These are phyloP conservation scores for Cucumis hystrix DNA, from an alignment of 306 rosid genomes.

Conservation along the genomic window DNA sequence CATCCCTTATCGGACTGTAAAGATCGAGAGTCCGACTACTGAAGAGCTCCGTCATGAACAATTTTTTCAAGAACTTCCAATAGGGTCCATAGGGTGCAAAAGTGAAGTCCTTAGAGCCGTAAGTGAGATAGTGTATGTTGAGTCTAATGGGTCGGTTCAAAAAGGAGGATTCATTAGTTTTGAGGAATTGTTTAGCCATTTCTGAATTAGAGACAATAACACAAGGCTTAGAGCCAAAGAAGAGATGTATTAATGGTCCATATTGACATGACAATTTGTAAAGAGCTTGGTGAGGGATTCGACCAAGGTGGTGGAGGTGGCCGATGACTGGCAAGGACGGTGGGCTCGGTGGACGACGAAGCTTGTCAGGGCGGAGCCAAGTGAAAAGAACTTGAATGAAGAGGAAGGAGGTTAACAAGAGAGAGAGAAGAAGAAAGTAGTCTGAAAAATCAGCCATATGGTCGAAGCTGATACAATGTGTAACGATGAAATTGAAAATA, in stretches of 20 bases:
- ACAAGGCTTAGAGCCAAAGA: slow-evolving; percentile 21
- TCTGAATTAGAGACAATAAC: slow-evolving; percentile 22
- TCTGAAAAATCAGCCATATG: slow-evolving; percentile 14
- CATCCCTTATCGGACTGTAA: slow-evolving; percentile 21
- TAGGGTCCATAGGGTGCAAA: slow-evolving; percentile 26
- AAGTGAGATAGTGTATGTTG: slow-evolving; percentile 16
- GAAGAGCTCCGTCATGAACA: slow-evolving; percentile 46
- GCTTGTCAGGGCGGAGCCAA: background rate
- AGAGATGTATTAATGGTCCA: slow-evolving; percentile 24
- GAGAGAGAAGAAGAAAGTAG: slow-evolving; percentile 15
- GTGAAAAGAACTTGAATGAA: slow-evolving; percentile 16
- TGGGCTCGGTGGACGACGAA: slow-evolving; percentile 24
- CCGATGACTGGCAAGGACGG: slow-evolving; percentile 20
- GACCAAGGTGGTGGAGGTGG: slow-evolving; percentile 26
- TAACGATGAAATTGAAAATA: no score
- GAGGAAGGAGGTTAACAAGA: slow-evolving; percentile 15
- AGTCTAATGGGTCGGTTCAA: slow-evolving; percentile 11
- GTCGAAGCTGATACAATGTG: no score
- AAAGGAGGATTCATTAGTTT: slow-evolving; percentile 21
- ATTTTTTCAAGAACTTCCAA: slow-evolving; percentile 46
- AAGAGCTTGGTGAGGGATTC: slow-evolving; percentile 26
- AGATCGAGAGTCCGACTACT: slow-evolving; percentile 25
- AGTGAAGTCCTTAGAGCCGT: slow-evolving; percentile 20
- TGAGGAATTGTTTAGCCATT: slow-evolving; percentile 26
- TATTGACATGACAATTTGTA: slow-evolving; percentile 18